These are phyloP conservation scores for Capsella rubella DNA, from an alignment of 441 rosid genomes.

Conservation along the genomic window DNA sequence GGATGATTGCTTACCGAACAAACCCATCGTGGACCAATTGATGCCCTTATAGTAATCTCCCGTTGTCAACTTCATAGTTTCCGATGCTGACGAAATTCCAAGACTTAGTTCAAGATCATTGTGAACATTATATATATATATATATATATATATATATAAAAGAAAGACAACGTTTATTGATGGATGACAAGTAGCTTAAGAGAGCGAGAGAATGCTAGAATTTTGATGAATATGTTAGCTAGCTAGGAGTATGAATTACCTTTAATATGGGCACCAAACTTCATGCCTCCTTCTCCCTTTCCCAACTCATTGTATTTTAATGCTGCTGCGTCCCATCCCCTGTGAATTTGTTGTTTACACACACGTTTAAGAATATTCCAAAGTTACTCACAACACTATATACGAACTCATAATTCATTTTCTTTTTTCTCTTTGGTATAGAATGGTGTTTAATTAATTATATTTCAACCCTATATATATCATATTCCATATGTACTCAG, in stretches of 20 bases:
- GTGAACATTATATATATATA: constrained; percentile 24
- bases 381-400: background rate
- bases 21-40: constrained; percentile 45
- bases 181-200: background rate
- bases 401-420: background rate
- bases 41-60: constrained; percentile 26
- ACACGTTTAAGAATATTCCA: background rate
- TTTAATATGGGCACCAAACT: constrained; percentile 42
- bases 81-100: constrained; percentile 48
- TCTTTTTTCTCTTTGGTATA: background rate
- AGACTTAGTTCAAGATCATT: constrained; percentile 69
- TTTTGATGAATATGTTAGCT: constrained; percentile 11
- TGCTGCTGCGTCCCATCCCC: constrained; percentile 44
- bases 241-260: constrained; percentile 25
- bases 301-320: constrained; percentile 36
- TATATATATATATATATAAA: background rate
- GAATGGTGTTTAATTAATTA: background rate
- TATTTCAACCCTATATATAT: background rate
- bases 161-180: background rate
- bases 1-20: constrained; percentile 33
- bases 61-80: constrained; percentile 31
- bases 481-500: background rate
- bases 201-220: background rate
- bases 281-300: constrained; percentile 38
- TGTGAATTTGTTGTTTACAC: background rate